Percentiles rank a stretch among this genome's conserved stretches.
Evolutionary conservation across 129 eudicot species (phyloP).

Genomic region (Gnaphalium uliginosum): DNA sequence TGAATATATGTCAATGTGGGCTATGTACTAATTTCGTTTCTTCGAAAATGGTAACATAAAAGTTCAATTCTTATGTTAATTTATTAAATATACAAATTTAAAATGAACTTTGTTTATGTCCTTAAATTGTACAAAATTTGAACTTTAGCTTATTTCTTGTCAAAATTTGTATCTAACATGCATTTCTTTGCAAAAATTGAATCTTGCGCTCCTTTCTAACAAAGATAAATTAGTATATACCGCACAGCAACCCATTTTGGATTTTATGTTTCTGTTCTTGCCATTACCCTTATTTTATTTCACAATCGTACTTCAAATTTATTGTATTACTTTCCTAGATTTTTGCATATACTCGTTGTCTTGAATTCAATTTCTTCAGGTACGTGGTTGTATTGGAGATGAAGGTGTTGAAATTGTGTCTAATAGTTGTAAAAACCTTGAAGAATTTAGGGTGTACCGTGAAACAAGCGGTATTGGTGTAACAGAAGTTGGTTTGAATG

Average conservation of each 20-base stretch:
- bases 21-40: neutral
- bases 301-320: neutral
- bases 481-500: constrained; percentile 71
- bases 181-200: too few species aligned
- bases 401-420: constrained; percentile 65
- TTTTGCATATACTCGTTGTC: neutral
- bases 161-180: too few species aligned
- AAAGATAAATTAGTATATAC: neutral
- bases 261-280: too few species aligned
- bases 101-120: neutral
- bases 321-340: neutral
- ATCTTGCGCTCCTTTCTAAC: neutral
- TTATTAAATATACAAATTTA: too few species aligned
- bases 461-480: constrained; percentile 44
- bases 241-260: neutral
- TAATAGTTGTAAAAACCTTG: constrained; percentile 64
- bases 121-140: neutral
- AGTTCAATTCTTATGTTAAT: neutral
- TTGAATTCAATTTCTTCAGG: constrained; percentile 39
- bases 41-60: neutral
- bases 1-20: neutral
- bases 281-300: neutral
- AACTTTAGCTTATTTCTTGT: too few species aligned
- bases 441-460: constrained; percentile 68
- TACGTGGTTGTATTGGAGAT: constrained; percentile 72